Evolutionary conservation across 768 basidiomycete genomes (phyloP).

Genomic region (Leccinum pellstonianum): DNA sequence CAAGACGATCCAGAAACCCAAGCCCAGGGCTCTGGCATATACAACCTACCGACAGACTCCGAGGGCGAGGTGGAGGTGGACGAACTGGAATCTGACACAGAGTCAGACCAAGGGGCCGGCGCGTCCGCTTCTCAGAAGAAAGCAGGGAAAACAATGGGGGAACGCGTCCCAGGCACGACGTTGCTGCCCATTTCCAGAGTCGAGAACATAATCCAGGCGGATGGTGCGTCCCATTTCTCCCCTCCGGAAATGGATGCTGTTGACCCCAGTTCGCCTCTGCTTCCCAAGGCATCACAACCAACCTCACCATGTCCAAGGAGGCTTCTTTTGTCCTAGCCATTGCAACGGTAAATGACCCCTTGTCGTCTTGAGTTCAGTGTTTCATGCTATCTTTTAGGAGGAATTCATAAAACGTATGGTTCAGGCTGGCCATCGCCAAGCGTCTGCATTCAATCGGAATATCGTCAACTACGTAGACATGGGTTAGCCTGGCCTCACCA

Average conservation of each 20-base stretch:
- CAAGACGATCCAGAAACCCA: constrained; percentile 26
- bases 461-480: constrained; percentile 70
- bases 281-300: constrained; percentile 52
- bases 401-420: constrained; percentile 80
- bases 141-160: constrained; percentile 30
- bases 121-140: constrained; percentile 29
- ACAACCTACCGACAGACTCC: constrained; percentile 35
- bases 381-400: constrained; percentile 50
- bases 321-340: constrained; percentile 71
- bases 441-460: constrained; percentile 55
- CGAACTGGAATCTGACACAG: constrained; percentile 36
- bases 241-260: constrained; percentile 6
- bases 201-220: constrained; percentile 77
- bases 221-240: constrained; percentile 47
- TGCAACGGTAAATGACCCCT: constrained; percentile 57
- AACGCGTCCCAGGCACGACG: constrained; percentile 62
- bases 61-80: constrained; percentile 35
- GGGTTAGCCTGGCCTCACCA: constrained; percentile 46
- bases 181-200: constrained; percentile 64
- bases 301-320: constrained; percentile 71
- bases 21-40: constrained; percentile 27
- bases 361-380: constrained; percentile 10
- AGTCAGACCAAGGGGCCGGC: constrained; percentile 28
- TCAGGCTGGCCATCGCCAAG: constrained; percentile 66
- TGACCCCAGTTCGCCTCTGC: constrained; percentile 18